Base-by-base conservation (phyloP, 192 early-diverging fungal species). In the Linnemannia exigua region DNA sequence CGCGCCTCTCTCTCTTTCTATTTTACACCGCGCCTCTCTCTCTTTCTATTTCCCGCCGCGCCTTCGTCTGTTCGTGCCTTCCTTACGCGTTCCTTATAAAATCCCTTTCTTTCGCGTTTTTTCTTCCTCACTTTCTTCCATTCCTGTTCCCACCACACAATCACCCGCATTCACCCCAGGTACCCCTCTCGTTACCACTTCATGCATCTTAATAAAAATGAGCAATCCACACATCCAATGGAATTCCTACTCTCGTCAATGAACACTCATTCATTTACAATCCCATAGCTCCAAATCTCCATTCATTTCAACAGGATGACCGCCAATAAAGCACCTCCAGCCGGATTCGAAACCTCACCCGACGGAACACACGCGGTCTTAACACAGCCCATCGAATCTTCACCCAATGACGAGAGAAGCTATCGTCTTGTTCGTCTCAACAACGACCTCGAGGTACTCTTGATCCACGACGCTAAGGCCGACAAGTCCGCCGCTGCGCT, bases 401-500 rank as follows among this genome's bases (percentile, higher is more conserved):
- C 94, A 2, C 88, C 86, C 44, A 93, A 88, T 31, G 94, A 95
- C 80, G 67, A 90, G 19, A 88, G 92, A 47, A 72, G 90, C 72
- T 93, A 94, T 76, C 86, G 91, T 22, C 86, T 94, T 5, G 61
- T 95, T 9, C 75, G 79, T 11, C 75, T 94, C 17, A 87, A 79
- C 1, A 95, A 95, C 79, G 84, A 91, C 31, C 77, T 95, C 15
- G 82, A 91, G 61, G 92, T 87, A 1, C 73, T 94, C 28, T 73
- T 95, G 9, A 89, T 93, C 35, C 92, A 91, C 66, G 93, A 91
- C 71, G 47, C 79, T 3, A 82, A 88, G 25, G 82, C 89, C 0
- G 89, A 92, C 76, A 92, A 93, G 87, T 90, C 93, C 9, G 90
- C 92, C 22, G 94, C 93, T 0, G 81, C 90, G 1, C 79, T 94